A percentile compares a stretch with the other conserved stretches of the same genome.
These are phyloP conservation scores for Petunia hybrid DNA, from an alignment of 305 asterid species.

Conservation along the genomic window DNA sequence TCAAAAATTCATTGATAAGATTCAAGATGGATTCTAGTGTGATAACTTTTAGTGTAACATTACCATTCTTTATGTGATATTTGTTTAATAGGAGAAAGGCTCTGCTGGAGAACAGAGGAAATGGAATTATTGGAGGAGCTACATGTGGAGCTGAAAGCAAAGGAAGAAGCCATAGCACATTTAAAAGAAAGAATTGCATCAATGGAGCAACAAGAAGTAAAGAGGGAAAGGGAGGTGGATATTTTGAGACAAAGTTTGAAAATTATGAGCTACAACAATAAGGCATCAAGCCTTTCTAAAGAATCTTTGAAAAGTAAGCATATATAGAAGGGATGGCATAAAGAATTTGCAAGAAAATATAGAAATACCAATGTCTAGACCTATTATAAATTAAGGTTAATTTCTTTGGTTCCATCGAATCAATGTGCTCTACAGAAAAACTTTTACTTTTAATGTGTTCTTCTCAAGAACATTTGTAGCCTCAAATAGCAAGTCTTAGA, in stretches of 20 bases:
- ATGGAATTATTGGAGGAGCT: conserved; percentile 51
- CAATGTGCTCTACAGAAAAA: neutral
- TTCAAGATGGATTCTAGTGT: neutral
- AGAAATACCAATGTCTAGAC: neutral
- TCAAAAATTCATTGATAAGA: too few species aligned
- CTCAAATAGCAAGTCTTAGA: too few species aligned
- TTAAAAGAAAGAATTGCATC: conserved; percentile 58
- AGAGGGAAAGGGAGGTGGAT: conserved; percentile 76
- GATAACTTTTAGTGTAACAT: neutral
- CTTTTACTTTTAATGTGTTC: neutral
- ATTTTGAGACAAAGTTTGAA: conserved; percentile 81
- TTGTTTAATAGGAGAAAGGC: conserved; percentile 52
- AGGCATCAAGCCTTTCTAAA: conserved; percentile 28
- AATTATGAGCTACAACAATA: conserved; percentile 68
- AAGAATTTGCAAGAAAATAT: neutral
- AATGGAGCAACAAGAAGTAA: conserved; percentile 64
- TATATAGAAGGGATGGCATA: too few species aligned
- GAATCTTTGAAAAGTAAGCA: too few species aligned
- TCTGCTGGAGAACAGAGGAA: conserved; percentile 58
- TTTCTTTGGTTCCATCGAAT: neutral
- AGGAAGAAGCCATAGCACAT: conserved; percentile 59
- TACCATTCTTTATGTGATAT: neutral
- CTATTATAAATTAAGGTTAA: too few species aligned
- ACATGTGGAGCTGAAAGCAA: conserved; percentile 42
- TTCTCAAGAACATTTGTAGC: too few species aligned